A percentile compares a stretch with the other conserved stretches of the same genome.
phyloP scores from a whole-genome alignment of 2,329 filamentous ascomycete genomes.

The Colletotrichum spinosum region DNA sequence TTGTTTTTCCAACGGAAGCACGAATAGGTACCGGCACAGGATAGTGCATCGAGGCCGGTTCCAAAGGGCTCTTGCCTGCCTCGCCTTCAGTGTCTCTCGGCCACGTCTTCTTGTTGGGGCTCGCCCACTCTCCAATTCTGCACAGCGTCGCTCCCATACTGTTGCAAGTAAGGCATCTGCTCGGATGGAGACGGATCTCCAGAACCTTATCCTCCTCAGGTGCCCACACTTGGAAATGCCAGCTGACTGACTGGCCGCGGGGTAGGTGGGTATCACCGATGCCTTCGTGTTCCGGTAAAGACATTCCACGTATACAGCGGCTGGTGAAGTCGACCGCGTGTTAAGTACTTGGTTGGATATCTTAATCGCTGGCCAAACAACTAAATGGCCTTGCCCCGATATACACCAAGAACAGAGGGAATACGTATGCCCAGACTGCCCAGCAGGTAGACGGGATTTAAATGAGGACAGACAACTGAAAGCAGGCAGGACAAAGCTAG shows the following conservation, averaged over 20 bases:
- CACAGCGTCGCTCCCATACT: not conserved
- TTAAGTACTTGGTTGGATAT: not conserved
- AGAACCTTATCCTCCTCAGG: slow-evolving; percentile 18
- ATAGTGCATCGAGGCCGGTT: too few species aligned
- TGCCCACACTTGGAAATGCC: not conserved
- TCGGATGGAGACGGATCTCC: slow-evolving; percentile 9
- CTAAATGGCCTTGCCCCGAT: not conserved
- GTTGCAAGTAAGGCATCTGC: too few species aligned
- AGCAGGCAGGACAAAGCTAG: slow-evolving; percentile 4
- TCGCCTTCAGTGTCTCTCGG: not conserved
- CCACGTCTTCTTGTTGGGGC: slow-evolving; percentile 12
- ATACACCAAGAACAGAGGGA: not conserved
- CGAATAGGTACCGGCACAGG: too few species aligned
- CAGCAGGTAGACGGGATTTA: not conserved
- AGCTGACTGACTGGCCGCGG: slow-evolving; percentile 2
- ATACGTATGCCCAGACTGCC: not conserved
- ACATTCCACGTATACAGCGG: slow-evolving; percentile 3
- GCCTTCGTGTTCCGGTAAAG: not conserved
- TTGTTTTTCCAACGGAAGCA: too few species aligned
- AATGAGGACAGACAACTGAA: not conserved
- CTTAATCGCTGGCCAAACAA: slow-evolving; percentile 7
- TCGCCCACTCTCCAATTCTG: slow-evolving; percentile 14
- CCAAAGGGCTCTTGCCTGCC: too few species aligned
- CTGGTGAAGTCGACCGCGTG: not conserved
- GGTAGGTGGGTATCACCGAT: not conserved